Base-by-base conservation (phyloP, 352 stramenopile genomes). In the Ophiocytium majus region DNA sequence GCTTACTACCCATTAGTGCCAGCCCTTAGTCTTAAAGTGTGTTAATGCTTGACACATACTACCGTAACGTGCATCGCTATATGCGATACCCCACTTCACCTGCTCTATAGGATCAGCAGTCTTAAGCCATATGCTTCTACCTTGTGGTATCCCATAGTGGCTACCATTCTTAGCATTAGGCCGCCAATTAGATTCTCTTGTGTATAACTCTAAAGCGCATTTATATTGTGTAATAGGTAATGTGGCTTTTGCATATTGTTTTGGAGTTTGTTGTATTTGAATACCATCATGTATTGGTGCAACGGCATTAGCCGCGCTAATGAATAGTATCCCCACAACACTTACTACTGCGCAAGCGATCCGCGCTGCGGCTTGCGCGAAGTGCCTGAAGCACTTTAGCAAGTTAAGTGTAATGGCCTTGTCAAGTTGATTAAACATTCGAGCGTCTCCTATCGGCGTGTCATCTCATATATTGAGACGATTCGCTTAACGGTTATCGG, bases 191-290 rank as follows among this genome's bases (percentile, higher is more conserved):
- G 57, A 71, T 71, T 71, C 57, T 71, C 28, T 71, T 23, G 19
- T 28, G 28, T 71, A 71, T 71, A 71, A 28, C 23, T 23, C 57
- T 71, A 28, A 23, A 23, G 28, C 23, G 57, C 57, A 71, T 28
- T 71, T 71, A 71, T 71, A 71, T 71, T 71, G 19, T 71, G 23
- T 71, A 71, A 71, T 71, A 71, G 23, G 23, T 23, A 71, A 71
- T n/a, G n/a, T n/a, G 28, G 23, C 57, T 71, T 23, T 23, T 71
- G 28, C 19, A 71, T 71, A 71, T 71, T 23, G 57, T 23, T 23
- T 23, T 23, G 23, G 28, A 23, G 23, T 28, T 71, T 71, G 23
- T 23, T 71, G 28, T 23, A 23, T 71, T 71, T 23, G 23, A 71
- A 23, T 23, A 23, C 28, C 57, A 23, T 71, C 28, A 28, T 23